Percentiles rank a stretch among this genome's conserved stretches.
Conservation (phyloP, 331 rosid genomes). For the Dryas integrifolia region DNA sequence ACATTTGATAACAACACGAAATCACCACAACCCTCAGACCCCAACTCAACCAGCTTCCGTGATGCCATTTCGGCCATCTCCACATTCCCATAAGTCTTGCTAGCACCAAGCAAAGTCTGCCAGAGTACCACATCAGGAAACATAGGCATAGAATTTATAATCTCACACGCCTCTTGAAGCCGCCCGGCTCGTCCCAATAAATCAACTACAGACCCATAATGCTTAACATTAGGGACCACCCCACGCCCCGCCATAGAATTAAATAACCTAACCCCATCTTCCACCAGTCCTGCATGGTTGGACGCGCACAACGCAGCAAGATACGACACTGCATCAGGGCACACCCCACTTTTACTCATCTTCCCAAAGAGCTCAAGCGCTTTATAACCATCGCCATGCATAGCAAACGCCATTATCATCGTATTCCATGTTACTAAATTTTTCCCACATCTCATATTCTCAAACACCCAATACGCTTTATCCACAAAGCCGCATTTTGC, state of each 20-base stretch:
- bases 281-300: conserved; percentile 84
- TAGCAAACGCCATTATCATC: conserved; percentile 79
- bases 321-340: conserved; percentile 65
- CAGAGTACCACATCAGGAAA: conserved; percentile 75
- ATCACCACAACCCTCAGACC: conserved; percentile 78
- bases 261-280: conserved; percentile 66
- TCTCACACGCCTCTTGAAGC: conserved; percentile 67
- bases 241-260: conserved; percentile 48
- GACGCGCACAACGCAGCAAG: conserved; percentile 74
- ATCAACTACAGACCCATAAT: conserved; percentile 80
- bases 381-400: conserved; percentile 63
- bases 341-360: conserved; percentile 42
- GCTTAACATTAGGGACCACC: conserved; percentile 61
- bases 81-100: conserved; percentile 80
- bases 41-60: conserved; percentile 71
- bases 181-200: conserved; percentile 84
- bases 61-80: conserved; percentile 83
- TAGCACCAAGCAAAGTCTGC: conserved; percentile 90
- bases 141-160: conserved; percentile 55
- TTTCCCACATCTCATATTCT: conserved; percentile 55
- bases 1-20: conserved; percentile 78
- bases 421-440: conserved; percentile 68
- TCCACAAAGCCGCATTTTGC: conserved; percentile 74
- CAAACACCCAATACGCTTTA: conserved; percentile 57
- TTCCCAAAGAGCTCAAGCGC: conserved; percentile 59